Conservation (phyloP, 2,329 filamentous ascomycete genomes). For the Colletotrichum tabaci region DNA sequence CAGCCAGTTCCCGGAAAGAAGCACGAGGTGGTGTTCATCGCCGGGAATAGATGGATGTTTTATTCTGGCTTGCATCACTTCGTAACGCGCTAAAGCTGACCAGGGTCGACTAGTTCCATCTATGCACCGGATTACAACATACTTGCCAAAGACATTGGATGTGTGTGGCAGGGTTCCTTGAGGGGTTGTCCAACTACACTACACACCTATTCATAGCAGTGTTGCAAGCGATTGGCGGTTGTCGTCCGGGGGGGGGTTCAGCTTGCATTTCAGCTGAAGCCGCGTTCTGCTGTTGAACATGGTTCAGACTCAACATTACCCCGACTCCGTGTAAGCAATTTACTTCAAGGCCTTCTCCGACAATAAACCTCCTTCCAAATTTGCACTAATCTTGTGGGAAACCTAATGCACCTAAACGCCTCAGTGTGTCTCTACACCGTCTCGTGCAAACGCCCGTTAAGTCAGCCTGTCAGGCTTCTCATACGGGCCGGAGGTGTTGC, state of each 20-base stretch:
- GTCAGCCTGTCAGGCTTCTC: not conserved
- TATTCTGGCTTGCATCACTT: not conserved
- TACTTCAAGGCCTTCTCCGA: not conserved
- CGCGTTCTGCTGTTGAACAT: constrained; percentile 14
- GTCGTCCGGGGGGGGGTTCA: not conserved
- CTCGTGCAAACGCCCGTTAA: constrained; percentile 5
- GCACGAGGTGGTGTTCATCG: no score
- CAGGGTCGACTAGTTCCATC: not conserved
- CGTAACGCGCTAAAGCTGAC: not conserved
- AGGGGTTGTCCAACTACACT: not conserved
- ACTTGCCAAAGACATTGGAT: not conserved
- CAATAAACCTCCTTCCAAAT: constrained; percentile 12
- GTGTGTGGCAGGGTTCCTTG: not conserved
- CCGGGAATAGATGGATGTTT: not conserved
- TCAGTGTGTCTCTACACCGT: not conserved
- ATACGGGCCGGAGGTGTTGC: not conserved
- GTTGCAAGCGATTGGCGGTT: constrained; percentile 21
- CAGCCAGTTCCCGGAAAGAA: not conserved
- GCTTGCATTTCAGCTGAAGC: constrained; percentile 35
- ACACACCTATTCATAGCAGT: not conserved
- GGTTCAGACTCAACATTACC: constrained; percentile 16
- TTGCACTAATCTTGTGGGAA: not conserved
- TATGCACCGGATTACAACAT: constrained; percentile 17
- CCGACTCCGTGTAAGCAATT: constrained; percentile 30
- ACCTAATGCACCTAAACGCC: constrained; percentile 17